A percentile compares a stretch with the other conserved stretches of the same genome.
phyloP scores from a whole-genome alignment of 169 alveolate species.

The Toxoplasma gondii region DNA sequence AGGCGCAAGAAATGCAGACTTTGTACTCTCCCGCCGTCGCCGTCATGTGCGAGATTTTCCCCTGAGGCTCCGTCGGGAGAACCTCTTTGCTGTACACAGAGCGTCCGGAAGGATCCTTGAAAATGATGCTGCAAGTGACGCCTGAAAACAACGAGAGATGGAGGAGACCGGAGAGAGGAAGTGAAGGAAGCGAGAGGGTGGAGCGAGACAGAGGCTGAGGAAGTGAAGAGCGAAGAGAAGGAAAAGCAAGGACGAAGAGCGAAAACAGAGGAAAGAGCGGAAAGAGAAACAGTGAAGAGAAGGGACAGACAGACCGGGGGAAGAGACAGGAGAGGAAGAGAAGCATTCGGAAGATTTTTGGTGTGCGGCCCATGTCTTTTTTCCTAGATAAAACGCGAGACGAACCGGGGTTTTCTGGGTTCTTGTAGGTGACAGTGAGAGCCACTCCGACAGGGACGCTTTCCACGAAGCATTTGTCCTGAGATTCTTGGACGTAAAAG shows the following conservation, averaged over 20 bases:
- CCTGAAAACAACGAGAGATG: conserved; percentile 54
- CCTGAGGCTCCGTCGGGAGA: conserved; percentile 64
- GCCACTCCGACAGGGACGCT: conserved; percentile 71
- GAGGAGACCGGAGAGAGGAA: background rate
- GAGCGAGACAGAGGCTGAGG: background rate
- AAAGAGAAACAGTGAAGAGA: background rate
- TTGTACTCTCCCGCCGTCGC: conserved; percentile 70
- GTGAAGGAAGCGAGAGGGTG: background rate
- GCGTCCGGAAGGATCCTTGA: conserved; percentile 69
- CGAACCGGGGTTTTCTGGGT: conserved; percentile 72
- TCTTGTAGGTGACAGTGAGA: conserved; percentile 70
- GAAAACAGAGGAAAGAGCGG: background rate
- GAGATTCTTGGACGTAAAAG: conserved; percentile 74
- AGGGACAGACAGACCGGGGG: background rate
- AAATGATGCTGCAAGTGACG: conserved; percentile 71
- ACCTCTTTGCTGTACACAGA: conserved; percentile 73
- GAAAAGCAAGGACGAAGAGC: background rate
- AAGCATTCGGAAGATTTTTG: background rate
- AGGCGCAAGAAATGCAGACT: conserved; percentile 74
- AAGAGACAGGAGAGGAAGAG: background rate
- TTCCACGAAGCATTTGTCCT: conserved; percentile 75
- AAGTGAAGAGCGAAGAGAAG: background rate
- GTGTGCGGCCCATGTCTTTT: background rate
- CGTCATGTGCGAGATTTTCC: conserved; percentile 73
- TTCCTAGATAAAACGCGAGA: background rate